Evolutionary conservation across 2,329 filamentous ascomycete genomes (phyloP).

Genomic region (Fonsecaea erecta): DNA sequence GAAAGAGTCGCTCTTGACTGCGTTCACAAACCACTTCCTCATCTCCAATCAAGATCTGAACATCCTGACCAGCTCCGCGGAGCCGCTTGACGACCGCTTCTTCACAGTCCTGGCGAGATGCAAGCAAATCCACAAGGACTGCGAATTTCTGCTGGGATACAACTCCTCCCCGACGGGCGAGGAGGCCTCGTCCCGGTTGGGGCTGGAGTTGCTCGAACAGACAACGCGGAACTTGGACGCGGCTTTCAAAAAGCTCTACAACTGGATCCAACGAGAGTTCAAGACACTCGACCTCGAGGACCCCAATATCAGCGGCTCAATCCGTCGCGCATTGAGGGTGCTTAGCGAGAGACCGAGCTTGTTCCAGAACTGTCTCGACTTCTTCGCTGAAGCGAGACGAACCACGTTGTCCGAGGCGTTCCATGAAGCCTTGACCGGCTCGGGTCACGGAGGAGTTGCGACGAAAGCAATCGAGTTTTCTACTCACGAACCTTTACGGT

Average conservation of each 20-base stretch:
- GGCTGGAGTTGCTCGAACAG: conserved; percentile 88
- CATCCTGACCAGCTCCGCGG: conserved; percentile 74
- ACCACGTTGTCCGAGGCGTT: conserved; percentile 86
- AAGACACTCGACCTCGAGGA: conserved; percentile 91
- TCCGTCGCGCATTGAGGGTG: conserved; percentile 81
- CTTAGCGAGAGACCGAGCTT: conserved; percentile 86
- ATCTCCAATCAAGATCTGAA: conserved; percentile 79
- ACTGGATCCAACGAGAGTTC: conserved; percentile 93
- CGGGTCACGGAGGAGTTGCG: conserved; percentile 54
- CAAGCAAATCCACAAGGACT: conserved; percentile 86
- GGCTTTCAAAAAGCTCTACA: conserved; percentile 93
- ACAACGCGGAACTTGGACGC: conserved; percentile 83
- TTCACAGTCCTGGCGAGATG: conserved; percentile 77
- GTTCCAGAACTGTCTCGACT: conserved; percentile 92
- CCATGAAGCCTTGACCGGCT: conserved; percentile 82
- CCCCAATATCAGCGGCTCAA: conserved; percentile 83
- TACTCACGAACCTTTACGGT: conserved; percentile 88
- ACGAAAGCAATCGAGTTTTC: conserved; percentile 88
- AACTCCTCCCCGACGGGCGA: conserved; percentile 70
- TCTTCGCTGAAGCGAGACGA: conserved; percentile 88
- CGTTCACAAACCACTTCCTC: conserved; percentile 82
- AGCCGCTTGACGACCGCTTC: conserved; percentile 83
- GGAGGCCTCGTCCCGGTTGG: conserved; percentile 74
- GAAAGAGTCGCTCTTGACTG: conserved; percentile 78
- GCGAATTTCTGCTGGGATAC: conserved; percentile 83